These are phyloP conservation scores for Acanthamoeba triangularis DNA, from an alignment of 208 protist species.

Conservation along the genomic window DNA sequence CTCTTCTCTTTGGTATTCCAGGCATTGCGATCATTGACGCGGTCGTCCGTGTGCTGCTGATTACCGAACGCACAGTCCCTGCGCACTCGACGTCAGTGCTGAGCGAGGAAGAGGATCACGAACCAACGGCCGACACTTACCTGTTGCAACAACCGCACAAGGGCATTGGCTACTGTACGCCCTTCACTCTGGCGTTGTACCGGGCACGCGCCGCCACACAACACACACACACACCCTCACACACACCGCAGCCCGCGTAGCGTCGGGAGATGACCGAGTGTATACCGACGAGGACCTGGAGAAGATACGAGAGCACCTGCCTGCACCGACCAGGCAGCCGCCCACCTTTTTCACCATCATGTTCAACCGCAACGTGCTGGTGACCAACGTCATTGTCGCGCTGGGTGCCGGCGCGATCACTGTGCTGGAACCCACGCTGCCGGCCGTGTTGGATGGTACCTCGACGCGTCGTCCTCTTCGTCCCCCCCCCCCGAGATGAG, in stretches of 20 bases:
- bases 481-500: neutral
- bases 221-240: neutral
- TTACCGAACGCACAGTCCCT: neutral
- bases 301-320: neutral
- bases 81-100: no score
- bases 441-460: neutral
- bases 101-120: no score
- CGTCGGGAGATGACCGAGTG: neutral
- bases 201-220: no score
- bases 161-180: no score
- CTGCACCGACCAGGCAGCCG: neutral
- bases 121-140: no score
- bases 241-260: neutral
- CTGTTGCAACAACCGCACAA: no score
- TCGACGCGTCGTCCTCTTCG: neutral
- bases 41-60: no score
- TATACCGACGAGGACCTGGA: conserved; percentile 4
- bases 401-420: neutral
- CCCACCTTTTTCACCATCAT: neutral
- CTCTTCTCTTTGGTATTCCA: neutral
- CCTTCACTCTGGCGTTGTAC: neutral
- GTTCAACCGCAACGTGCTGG: conserved; percentile 18
- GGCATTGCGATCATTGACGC: no score
- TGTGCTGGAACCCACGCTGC: neutral
- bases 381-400: conserved; percentile 9